These are phyloP conservation scores for Fusarium sp. DNA, from an alignment of 2,329 filamentous ascomycete genomes.

Conservation along the genomic window DNA sequence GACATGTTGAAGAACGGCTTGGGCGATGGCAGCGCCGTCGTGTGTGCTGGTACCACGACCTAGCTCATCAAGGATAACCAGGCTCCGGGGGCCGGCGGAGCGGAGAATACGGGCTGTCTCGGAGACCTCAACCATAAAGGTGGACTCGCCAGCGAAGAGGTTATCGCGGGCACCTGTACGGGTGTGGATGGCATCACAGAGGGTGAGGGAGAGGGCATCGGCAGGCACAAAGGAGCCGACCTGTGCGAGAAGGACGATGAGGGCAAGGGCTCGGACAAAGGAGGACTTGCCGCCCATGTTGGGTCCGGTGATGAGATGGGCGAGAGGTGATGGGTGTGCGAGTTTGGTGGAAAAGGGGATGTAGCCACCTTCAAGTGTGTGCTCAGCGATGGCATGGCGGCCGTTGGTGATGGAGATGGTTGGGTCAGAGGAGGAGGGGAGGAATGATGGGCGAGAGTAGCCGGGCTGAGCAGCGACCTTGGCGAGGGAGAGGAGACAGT, in stretches of 20 bases:
- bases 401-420: conserved; percentile 74
- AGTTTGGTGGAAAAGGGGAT: conserved; percentile 90
- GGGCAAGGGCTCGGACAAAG: conserved; percentile 91
- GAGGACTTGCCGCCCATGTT: conserved; percentile 99
- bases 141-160: conserved; percentile 92
- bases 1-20: conserved; percentile 88
- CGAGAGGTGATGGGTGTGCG: conserved; percentile 72
- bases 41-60: conserved; percentile 94
- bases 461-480: conserved; percentile 87
- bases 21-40: conserved; percentile 95
- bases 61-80: conserved; percentile 95
- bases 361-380: conserved; percentile 85
- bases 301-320: conserved; percentile 91
- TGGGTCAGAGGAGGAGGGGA: conserved; percentile 71
- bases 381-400: conserved; percentile 96
- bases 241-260: conserved; percentile 94
- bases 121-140: conserved; percentile 97
- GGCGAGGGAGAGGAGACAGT: conserved; percentile 89
- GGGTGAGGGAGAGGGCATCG: conserved; percentile 76
- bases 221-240: conserved; percentile 96
- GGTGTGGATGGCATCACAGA: conserved; percentile 92
- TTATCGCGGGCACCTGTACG: conserved; percentile 98
- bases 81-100: conserved; percentile 82
- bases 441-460: conserved; percentile 81
- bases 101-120: conserved; percentile 94